Evolutionary conservation across 139 green algal species (phyloP).

Genomic region (Diplosphaera chodatii): DNA sequence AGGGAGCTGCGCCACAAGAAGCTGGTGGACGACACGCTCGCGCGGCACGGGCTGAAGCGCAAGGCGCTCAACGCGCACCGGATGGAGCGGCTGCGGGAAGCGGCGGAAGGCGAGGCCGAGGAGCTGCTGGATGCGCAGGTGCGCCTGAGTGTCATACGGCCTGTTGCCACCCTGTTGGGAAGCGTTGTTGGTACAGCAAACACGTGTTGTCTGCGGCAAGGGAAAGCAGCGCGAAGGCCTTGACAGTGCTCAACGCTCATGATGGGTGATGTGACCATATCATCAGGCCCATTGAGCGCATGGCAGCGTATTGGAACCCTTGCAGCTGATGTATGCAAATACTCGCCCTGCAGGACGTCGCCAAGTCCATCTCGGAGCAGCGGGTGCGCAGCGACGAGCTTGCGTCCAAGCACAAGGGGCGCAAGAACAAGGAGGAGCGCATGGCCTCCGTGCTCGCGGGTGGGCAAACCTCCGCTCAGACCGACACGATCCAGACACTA

Average conservation of each 20-base stretch:
- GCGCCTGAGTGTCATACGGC: neutral
- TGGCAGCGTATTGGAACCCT: too few relatives aligned
- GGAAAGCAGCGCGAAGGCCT: too few relatives aligned
- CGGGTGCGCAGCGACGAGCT: constrained; percentile 56
- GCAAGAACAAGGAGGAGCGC: constrained; percentile 77
- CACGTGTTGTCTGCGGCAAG: too few relatives aligned
- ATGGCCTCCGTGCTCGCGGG: constrained; percentile 57
- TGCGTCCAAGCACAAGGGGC: constrained; percentile 42
- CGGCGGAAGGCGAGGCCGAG: constrained; percentile 73
- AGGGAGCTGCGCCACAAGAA: constrained; percentile 20
- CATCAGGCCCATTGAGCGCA: too few relatives aligned
- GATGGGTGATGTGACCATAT: too few relatives aligned
- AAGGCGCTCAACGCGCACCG: constrained; percentile 35
- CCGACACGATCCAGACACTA: too few relatives aligned
- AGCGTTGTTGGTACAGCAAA: too few relatives aligned
- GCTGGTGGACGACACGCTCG: constrained; percentile 65
- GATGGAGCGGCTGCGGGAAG: constrained; percentile 28
- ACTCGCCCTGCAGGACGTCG: constrained; percentile 18
- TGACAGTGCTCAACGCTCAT: too few relatives aligned
- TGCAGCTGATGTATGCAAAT: neutral
- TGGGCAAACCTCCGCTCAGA: neutral
- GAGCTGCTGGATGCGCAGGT: constrained; percentile 50
- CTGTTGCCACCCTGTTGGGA: too few relatives aligned
- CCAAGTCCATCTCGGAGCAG: constrained; percentile 32
- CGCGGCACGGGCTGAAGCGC: constrained; percentile 77